Conservation (phyloP, 768 basidiomycete species). For the Boletus barrowsii region DNA sequence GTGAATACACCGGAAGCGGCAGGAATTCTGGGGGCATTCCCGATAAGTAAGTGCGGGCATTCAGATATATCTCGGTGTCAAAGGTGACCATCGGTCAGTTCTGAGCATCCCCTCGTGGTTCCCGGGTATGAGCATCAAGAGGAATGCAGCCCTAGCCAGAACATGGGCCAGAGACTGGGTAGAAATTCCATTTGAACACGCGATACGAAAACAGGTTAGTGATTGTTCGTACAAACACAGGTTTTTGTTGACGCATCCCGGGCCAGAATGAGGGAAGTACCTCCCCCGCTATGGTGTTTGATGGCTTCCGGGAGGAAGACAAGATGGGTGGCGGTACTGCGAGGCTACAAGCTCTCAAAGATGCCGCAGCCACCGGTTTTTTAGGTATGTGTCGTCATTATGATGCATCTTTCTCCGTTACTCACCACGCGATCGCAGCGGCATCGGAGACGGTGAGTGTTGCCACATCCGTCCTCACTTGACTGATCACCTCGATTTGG, state of each 20-base stretch:
- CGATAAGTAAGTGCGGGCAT: slow-evolving; percentile 4
- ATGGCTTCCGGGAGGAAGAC: slow-evolving; percentile 6
- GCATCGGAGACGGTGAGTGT: slow-evolving; percentile 17
- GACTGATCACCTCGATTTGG: not conserved
- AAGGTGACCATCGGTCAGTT: slow-evolving; percentile 8
- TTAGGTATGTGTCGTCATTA: not conserved
- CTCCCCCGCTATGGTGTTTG: slow-evolving; percentile 16
- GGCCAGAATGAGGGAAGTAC: slow-evolving; percentile 10
- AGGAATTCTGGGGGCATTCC: slow-evolving; percentile 12
- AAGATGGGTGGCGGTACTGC: not conserved
- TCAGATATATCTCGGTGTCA: not conserved
- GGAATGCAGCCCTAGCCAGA: slow-evolving; percentile 3
- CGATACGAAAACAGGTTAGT: slow-evolving; percentile 28
- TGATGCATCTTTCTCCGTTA: not conserved
- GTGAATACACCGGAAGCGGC: slow-evolving; percentile 9
- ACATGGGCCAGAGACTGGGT: slow-evolving; percentile 7
- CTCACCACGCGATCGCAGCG: slow-evolving; percentile 3
- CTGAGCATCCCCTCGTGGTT: slow-evolving; percentile 18
- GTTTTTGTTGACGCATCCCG: not conserved
- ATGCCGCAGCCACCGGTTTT: slow-evolving; percentile 17
- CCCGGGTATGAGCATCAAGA: slow-evolving; percentile 17
- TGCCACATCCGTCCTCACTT: not conserved
- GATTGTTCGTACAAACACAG: not conserved
- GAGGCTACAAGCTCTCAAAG: slow-evolving; percentile 9
- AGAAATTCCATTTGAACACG: slow-evolving; percentile 28